Evolutionary conservation across 2,329 filamentous ascomycete genomes (phyloP), one percentile per base, ranked within the genome.

Genomic region (Penicillium sp.): DNA sequence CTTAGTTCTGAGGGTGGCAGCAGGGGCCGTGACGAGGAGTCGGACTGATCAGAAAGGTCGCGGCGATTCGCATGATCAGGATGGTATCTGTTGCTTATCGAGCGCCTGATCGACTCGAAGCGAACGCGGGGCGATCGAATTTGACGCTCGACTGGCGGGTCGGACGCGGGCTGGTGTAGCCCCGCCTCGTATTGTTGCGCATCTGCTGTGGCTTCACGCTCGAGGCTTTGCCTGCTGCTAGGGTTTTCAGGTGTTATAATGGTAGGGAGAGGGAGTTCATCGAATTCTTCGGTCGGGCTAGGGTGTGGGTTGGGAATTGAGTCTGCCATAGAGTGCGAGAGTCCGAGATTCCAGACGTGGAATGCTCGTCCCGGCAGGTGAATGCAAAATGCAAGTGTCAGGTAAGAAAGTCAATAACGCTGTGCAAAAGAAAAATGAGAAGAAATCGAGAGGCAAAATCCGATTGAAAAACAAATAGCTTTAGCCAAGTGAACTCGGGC

Each of bases 221-320:
- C 54, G 8, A 61, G 48, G 27, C 48, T 58, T 5, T 55, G 51
- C 6, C 56, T 56, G 44, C 46, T 54, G 22, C 27, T 39, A 8
- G 45, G 41, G 24, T 44, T 54, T 10, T 24, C 16, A 31, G 8
- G 24, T 3, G 35, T 13, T 4, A 41, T n/a, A 5, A 46, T 36
- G 24, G 42, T 24, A 18, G 50, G 54, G 14, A 62, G 51, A 41
- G 59, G 56, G n/a, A 49, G 56, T 51, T 63, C 61, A 33, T 44
- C 47, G 16, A 58, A 58, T 48, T 63, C 60, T 55, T 63, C 61
- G 51, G 44, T 58, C 10, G 61, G 61, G 28, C 56, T 63, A 10
- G 61, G 60, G 40, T 58, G 58, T 22, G 61, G 61, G 14, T 52
- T 50, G 36, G 30, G 42, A 24, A 58, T 56, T 35, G 48, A 36